Percentiles rank a stretch among this genome's conserved stretches.
These are phyloP conservation scores for Luzula sylvatica DNA, from an alignment of 176 grass and related monocot species.

Conservation along the genomic window DNA sequence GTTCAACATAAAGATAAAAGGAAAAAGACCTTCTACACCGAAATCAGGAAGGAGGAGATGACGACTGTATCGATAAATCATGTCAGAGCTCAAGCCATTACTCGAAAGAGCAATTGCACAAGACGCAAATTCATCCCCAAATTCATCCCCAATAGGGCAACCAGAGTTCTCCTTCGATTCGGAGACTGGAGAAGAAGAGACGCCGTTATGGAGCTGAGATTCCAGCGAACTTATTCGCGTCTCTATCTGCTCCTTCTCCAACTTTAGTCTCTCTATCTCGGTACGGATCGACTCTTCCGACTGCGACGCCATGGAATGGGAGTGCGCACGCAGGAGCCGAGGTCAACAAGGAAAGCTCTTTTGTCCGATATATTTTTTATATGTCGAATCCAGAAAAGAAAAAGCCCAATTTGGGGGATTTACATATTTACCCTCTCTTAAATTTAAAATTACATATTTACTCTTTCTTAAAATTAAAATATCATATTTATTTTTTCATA, in stretches of 20 bases:
- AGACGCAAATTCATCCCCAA: not conserved
- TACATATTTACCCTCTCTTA: too few relatives aligned
- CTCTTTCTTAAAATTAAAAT: too few relatives aligned
- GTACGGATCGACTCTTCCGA: slow-evolving; percentile 18
- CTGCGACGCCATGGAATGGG: slow-evolving; percentile 1
- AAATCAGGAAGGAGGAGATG: slow-evolving; percentile 88
- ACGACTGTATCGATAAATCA: slow-evolving; percentile 80
- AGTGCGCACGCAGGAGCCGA: not conserved
- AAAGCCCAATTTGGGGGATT: too few relatives aligned
- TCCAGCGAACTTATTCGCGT: slow-evolving; percentile 45
- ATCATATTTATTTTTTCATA: too few relatives aligned
- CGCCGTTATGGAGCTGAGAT: slow-evolving; percentile 22
- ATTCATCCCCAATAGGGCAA: not conserved
- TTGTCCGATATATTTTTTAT: too few relatives aligned
- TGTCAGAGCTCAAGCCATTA: slow-evolving; percentile 30
- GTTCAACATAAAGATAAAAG: not conserved
- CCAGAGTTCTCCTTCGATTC: not conserved
- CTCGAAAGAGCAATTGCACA: slow-evolving; percentile 1
- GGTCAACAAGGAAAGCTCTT: too few relatives aligned
- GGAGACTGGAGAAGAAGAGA: not conserved
- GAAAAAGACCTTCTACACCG: slow-evolving; percentile 51
- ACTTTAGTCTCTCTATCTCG: slow-evolving; percentile 44
- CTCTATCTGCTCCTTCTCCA: slow-evolving; percentile 45
- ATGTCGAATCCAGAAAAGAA: too few relatives aligned
- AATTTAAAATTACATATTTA: too few relatives aligned